phyloP scores from a whole-genome alignment of 495 filamentous ascomycete species.

The Hypomontagnella monticulosa region DNA sequence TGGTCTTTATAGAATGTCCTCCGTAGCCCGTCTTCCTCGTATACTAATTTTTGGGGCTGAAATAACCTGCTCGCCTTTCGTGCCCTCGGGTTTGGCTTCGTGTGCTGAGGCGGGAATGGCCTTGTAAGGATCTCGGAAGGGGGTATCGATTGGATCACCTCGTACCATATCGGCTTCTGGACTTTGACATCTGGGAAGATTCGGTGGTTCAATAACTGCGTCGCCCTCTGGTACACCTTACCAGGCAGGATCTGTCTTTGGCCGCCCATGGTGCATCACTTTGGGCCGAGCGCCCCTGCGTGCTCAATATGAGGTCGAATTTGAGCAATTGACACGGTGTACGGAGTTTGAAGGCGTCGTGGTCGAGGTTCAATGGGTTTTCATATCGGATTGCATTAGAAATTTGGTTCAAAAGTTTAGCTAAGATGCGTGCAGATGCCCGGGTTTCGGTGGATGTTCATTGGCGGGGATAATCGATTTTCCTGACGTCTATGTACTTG shows the following conservation, averaged over 20 bases:
- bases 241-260: constrained; percentile 41
- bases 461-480: constrained; percentile 32
- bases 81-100: constrained; percentile 58
- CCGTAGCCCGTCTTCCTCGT: constrained; percentile 87
- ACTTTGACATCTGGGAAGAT: constrained; percentile 38
- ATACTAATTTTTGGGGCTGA: constrained; percentile 77
- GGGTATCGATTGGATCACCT: constrained; percentile 76
- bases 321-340: constrained; percentile 20
- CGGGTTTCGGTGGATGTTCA: neutral
- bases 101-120: constrained; percentile 71
- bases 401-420: constrained; percentile 7
- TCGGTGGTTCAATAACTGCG: constrained; percentile 38
- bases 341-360: neutral
- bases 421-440: neutral
- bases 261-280: constrained; percentile 40
- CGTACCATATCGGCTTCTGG: constrained; percentile 77
- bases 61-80: constrained; percentile 77
- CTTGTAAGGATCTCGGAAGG: constrained; percentile 79
- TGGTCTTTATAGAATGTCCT: constrained; percentile 88
- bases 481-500: constrained; percentile 8
- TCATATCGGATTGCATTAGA: neutral
- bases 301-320: neutral
- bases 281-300: neutral
- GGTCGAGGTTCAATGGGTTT: constrained; percentile 2
- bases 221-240: constrained; percentile 42